phyloP scores from a whole-genome alignment of 805 yeast genomes.

The Candida sanyiensis region DNA sequence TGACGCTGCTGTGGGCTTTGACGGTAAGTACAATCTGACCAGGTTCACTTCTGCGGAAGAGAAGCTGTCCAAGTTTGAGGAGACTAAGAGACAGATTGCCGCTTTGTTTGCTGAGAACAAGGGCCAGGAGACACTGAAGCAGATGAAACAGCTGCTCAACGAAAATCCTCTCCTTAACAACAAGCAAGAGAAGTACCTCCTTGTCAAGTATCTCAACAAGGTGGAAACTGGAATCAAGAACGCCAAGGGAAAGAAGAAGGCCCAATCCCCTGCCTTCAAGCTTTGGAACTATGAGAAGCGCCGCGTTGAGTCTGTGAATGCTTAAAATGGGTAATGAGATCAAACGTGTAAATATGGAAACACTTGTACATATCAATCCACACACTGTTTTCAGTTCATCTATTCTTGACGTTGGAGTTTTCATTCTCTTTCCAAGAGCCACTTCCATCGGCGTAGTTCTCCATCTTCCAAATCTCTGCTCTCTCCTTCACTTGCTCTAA shows the following conservation, averaged over 20 bases:
- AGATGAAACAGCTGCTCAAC: conserved; percentile 39
- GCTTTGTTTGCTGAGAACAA: conserved; percentile 17
- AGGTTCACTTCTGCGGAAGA: conserved; percentile 33
- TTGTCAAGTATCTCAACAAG: conserved; percentile 27
- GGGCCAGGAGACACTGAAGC: conserved; percentile 28
- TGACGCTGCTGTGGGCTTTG: conserved; percentile 45
- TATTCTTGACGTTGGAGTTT: conserved; percentile 15
- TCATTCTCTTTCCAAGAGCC: conserved; percentile 41
- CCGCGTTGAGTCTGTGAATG: conserved; percentile 46
- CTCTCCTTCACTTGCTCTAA: conserved; percentile 39
- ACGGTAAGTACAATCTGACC: conserved; percentile 36
- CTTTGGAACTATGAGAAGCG: conserved; percentile 57
- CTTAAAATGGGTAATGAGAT: too few species aligned
- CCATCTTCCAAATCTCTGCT: conserved; percentile 49
- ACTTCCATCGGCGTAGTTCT: conserved; percentile 37
- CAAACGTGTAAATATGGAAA: background rate
- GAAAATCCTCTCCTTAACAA: conserved; percentile 28
- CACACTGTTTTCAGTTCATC: background rate
- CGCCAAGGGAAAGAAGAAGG: conserved; percentile 27
- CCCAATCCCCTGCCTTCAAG: conserved; percentile 41
- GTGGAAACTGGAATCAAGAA: conserved; percentile 54
- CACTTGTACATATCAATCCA: background rate
- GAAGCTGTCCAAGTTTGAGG: conserved; percentile 23
- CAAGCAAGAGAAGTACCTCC: conserved; percentile 31
- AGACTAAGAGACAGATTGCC: conserved; percentile 19